phyloP scores from a whole-genome alignment of 2,329 filamentous ascomycete genomes.

The Trichophyton rubrum region DNA sequence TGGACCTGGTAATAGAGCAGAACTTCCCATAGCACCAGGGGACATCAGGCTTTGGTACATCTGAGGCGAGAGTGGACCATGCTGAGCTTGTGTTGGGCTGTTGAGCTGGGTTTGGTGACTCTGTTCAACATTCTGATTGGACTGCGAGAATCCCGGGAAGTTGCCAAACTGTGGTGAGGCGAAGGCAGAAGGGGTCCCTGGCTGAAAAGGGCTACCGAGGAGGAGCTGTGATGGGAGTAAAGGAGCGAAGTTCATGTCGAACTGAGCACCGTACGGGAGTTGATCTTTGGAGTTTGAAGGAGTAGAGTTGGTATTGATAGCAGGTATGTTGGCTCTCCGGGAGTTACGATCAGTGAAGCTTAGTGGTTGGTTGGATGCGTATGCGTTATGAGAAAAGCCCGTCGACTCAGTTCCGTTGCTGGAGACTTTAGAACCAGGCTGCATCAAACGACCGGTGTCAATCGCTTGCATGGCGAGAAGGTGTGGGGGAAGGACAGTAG shows the following conservation, averaged over 20 bases:
- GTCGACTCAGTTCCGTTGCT: conserved; percentile 60
- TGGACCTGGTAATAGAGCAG: conserved; percentile 65
- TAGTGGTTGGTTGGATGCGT: conserved; percentile 62
- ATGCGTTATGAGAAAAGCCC: conserved; percentile 85
- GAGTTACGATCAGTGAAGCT: conserved; percentile 80
- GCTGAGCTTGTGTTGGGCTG: conserved; percentile 62
- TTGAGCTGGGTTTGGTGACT: conserved; percentile 48
- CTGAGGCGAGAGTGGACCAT: conserved; percentile 58
- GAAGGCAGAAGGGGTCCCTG: conserved; percentile 81
- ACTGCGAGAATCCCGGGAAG: conserved; percentile 62
- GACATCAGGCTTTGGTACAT: conserved; percentile 77
- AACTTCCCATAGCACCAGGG: conserved; percentile 61
- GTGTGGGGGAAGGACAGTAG: conserved; percentile 69
- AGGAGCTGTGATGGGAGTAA: conserved; percentile 88
- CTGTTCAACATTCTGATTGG: conserved; percentile 41
- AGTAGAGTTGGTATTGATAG: conserved; percentile 71
- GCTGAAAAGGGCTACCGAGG: conserved; percentile 91
- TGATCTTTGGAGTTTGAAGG: conserved; percentile 56
- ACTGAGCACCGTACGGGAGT: conserved; percentile 69
- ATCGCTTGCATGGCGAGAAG: conserved; percentile 82
- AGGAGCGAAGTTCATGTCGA: conserved; percentile 98
- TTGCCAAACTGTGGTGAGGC: conserved; percentile 84
- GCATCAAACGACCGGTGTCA: conserved; percentile 47
- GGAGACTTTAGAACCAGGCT: conserved; percentile 55
- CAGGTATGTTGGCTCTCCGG: conserved; percentile 70